Evolutionary conservation across 768 basidiomycete genomes (phyloP).

Genomic region (Trichaptum fuscoviolaceum): DNA sequence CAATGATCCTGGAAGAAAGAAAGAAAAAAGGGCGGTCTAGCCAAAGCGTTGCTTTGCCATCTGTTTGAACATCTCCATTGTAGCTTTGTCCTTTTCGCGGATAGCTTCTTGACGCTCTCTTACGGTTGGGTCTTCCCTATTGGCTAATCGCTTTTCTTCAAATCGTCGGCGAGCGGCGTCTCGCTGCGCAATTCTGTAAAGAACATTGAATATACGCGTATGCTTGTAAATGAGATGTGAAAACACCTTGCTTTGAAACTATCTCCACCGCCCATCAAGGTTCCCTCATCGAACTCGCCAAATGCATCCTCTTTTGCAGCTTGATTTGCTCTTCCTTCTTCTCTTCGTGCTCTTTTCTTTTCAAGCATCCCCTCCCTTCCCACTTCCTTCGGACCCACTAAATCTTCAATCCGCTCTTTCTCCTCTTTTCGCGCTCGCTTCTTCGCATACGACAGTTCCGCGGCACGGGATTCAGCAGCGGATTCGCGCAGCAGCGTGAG

Average conservation of each 20-base stretch:
- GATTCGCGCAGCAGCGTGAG: conserved; percentile 65
- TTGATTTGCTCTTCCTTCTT: conserved; percentile 62
- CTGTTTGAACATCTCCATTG: conserved; percentile 95
- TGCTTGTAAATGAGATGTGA: conserved; percentile 12
- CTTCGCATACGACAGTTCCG: conserved; percentile 52
- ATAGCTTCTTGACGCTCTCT: conserved; percentile 55
- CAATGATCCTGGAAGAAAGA: not conserved
- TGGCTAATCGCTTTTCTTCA: conserved; percentile 58
- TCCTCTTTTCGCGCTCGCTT: conserved; percentile 64
- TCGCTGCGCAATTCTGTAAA: conserved; percentile 59
- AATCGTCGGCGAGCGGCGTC: conserved; percentile 66
- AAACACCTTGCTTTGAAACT: conserved; percentile 75
- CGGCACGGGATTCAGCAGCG: conserved; percentile 42
- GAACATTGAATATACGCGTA: conserved; percentile 9
- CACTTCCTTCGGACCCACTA: conserved; percentile 73
- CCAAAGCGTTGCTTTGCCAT: conserved; percentile 88
- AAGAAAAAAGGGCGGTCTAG: conserved; percentile 26
- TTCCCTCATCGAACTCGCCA: conserved; percentile 71
- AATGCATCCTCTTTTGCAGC: conserved; percentile 74
- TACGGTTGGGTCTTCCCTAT: conserved; percentile 35
- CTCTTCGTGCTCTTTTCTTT: conserved; percentile 74
- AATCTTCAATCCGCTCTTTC: conserved; percentile 68
- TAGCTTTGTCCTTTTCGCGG: conserved; percentile 80
- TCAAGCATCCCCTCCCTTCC: conserved; percentile 84
- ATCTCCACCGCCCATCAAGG: conserved; percentile 77